phyloP scores from a whole-genome alignment of 345 rosid genomes.

The Eutrema yunnanense region DNA sequence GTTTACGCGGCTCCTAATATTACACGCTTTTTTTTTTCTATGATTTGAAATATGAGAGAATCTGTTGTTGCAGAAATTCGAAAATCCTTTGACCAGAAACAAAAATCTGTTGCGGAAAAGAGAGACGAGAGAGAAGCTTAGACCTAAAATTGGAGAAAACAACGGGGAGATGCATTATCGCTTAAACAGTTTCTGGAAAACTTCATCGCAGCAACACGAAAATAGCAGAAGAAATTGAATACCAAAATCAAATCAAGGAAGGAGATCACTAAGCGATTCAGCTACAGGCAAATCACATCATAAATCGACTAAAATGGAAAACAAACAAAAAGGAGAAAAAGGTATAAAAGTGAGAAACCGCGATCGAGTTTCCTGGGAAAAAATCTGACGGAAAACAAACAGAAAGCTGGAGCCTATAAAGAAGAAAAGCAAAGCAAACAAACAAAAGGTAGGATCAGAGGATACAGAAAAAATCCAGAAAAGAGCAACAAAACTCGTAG shows the following conservation, averaged over 20 bases:
- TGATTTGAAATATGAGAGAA: conserved; percentile 7
- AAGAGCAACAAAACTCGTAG: neutral
- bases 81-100: neutral
- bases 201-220: neutral
- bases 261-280: neutral
- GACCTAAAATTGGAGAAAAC: conserved; percentile 24
- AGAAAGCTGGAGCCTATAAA: conserved; percentile 1
- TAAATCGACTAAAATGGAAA: neutral
- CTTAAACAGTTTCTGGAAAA: no score
- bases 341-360: neutral
- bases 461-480: neutral
- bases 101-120: neutral
- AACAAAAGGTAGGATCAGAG: neutral
- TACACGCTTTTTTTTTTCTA: neutral
- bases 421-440: neutral
- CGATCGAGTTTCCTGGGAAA: neutral
- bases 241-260: neutral
- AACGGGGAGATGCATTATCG: conserved; percentile 31
- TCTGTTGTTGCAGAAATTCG: neutral
- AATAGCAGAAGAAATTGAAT: neutral
- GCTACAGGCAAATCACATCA: neutral
- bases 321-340: neutral
- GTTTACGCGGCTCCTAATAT: neutral
- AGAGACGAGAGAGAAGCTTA: neutral
- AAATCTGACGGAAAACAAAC: conserved; percentile 8